A percentile compares a stretch with the other conserved stretches of the same genome.
Evolutionary conservation across 345 rosid genomes (phyloP).

Genomic region (Heritiera littoralis): DNA sequence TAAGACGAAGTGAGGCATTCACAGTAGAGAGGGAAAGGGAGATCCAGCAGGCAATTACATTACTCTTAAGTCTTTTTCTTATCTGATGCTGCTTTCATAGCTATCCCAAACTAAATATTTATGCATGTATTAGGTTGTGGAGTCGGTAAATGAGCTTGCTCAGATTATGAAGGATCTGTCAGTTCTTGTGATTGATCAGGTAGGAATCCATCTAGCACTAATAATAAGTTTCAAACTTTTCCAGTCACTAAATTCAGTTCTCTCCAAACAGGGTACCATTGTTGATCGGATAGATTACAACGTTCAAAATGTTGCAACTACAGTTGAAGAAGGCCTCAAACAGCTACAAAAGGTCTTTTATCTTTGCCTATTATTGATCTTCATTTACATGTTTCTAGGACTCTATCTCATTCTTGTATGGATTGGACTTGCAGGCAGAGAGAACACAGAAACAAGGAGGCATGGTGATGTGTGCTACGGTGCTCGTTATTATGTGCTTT

Average conservation of each 20-base stretch:
- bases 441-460: constrained; percentile 86
- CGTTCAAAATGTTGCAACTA: constrained; percentile 82
- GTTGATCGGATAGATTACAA: constrained; percentile 98
- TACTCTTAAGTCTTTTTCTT: neutral
- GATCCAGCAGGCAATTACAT: constrained; percentile 77
- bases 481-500: constrained; percentile 86
- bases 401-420: neutral
- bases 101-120: neutral
- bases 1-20: constrained; percentile 74
- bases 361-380: neutral
- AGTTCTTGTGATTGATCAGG: constrained; percentile 95
- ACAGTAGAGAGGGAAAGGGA: constrained; percentile 91
- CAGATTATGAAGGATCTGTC: constrained; percentile 98
- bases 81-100: neutral
- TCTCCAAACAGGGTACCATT: constrained; percentile 75
- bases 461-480: constrained; percentile 90
- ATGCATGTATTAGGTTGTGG: constrained; percentile 59
- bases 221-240: neutral
- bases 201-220: constrained; percentile 27
- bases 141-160: constrained; percentile 94
- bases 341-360: constrained; percentile 78
- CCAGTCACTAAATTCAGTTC: neutral
- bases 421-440: constrained; percentile 64
- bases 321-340: constrained; percentile 92
- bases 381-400: neutral